Percentiles rank a stretch among this genome's conserved stretches.
These are phyloP conservation scores for Friedmanniomyces simplex DNA, from an alignment of 495 filamentous ascomycete species.

Conservation along the genomic window DNA sequence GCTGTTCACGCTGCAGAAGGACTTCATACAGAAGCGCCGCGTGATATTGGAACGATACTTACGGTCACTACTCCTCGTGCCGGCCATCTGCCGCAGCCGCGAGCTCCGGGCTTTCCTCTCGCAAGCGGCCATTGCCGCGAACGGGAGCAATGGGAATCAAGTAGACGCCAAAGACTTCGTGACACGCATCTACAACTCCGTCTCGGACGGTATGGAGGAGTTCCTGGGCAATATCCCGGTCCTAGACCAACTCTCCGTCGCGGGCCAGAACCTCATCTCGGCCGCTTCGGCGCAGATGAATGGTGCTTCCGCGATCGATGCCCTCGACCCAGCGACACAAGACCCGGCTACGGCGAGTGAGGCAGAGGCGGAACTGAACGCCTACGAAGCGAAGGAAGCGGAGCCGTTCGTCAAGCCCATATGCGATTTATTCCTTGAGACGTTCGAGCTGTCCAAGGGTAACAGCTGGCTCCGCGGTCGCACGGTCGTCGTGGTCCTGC, in stretches of 20 bases:
- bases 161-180: slow-evolving; percentile 81
- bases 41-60: slow-evolving; percentile 77
- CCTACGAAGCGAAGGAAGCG: slow-evolving; percentile 67
- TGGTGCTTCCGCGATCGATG: slow-evolving; percentile 36
- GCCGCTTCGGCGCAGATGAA: slow-evolving; percentile 71
- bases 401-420: slow-evolving; percentile 98
- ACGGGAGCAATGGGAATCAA: slow-evolving; percentile 35
- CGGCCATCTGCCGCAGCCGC: slow-evolving; percentile 87
- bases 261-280: slow-evolving; percentile 85
- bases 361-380: slow-evolving; percentile 87
- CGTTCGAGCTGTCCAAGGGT: slow-evolving; percentile 86
- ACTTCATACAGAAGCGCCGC: slow-evolving; percentile 85
- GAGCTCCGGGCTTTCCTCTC: slow-evolving; percentile 91
- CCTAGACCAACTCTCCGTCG: slow-evolving; percentile 84
- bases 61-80: slow-evolving; percentile 68
- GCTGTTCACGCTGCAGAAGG: slow-evolving; percentile 91
- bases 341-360: slow-evolving; percentile 66
- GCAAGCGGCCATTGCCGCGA: slow-evolving; percentile 58
- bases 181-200: slow-evolving; percentile 86
- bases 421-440: slow-evolving; percentile 92
- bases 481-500: slow-evolving; percentile 77
- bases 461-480: slow-evolving; percentile 92
- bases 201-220: slow-evolving; percentile 97
- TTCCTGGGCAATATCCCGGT: slow-evolving; percentile 92
- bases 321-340: slow-evolving; percentile 37